Base-by-base conservation (phyloP, 176 grass and related monocot genomes). In the Rhipidocladum racemiflorum region DNA sequence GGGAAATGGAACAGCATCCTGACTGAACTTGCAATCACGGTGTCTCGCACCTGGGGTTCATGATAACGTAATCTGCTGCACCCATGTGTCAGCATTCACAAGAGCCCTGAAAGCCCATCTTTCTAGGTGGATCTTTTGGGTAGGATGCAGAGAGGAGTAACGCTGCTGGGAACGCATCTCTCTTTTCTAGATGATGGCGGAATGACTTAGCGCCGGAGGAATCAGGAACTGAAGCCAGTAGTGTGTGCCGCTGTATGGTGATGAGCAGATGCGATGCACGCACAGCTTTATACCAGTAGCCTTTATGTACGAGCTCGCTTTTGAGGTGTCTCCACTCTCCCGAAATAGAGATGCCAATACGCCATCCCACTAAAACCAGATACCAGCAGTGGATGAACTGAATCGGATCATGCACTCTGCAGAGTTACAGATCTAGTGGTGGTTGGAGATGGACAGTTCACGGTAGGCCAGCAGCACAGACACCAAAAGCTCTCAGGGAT, bases 161-260 rank as follows among this genome's bases (percentile, higher is more conserved):
- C 13, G 61, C 70, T 12, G 16, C 32, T 4, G 15, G n/a, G 61
- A 48, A 24, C 17, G 1, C 25, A 10, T 53, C 46, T 78, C 39
- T 64, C 24, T 25, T 51, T 42, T 68, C 43, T 62, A 39, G 50
- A 83, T 71, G 80, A 65, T 78, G 57, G 65, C 9, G 42, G 61
- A 80, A 89, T 75, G 61, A 88, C 81, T 79, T 88, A 24, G 59
- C 80, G 66, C 21, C 38, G 80, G 67, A 84, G 87, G 82, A 89
- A 75, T 36, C 18, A 69, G 24, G 35, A 77, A 45, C 86, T 16
- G 34, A 45, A 56, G 6, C 57, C 54, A 14, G 57, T 11, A 17
- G 16, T 17, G 12, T 4, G 2, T 7, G 63, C 2, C 27, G 16
- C 4, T 23, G 28, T 17, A 12, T 9, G 2, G 5, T 15, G 18